Conservation (phyloP, 2,329 filamentous ascomycete genomes). For the Fusarium sp. region DNA sequence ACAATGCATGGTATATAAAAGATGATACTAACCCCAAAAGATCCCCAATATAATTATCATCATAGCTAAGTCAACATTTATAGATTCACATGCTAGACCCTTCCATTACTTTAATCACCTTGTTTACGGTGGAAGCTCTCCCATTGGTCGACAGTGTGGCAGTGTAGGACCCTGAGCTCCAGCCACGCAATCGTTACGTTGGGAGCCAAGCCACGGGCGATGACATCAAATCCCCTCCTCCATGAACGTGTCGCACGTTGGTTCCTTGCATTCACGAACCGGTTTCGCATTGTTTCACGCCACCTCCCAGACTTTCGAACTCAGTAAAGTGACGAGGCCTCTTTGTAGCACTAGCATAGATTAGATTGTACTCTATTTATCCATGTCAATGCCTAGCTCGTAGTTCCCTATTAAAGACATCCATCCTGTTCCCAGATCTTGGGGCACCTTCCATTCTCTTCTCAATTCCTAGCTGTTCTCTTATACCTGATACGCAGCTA, state of each 20-base stretch:
- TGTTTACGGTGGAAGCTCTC: background rate
- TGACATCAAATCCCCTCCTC: slow-evolving; percentile 38
- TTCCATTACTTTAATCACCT: slow-evolving; percentile 3
- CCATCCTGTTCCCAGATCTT: background rate
- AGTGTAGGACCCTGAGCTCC: slow-evolving; percentile 32
- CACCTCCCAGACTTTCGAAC: slow-evolving; percentile 9
- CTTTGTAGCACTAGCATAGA: slow-evolving; percentile 11
- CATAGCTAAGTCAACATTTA: background rate
- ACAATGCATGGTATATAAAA: background rate
- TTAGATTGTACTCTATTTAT: background rate
- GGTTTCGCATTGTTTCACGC: slow-evolving; percentile 35
- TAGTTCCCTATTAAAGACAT: slow-evolving; percentile 27
- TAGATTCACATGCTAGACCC: slow-evolving; percentile 2
- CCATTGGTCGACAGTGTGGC: slow-evolving; percentile 29
- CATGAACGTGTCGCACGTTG: slow-evolving; percentile 22
- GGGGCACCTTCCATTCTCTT: background rate
- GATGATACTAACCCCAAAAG: too few relatives aligned
- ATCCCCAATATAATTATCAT: background rate
- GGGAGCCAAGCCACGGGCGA: slow-evolving; percentile 37
- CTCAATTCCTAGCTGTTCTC: slow-evolving; percentile 17
- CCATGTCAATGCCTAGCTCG: background rate
- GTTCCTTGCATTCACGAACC: slow-evolving; percentile 27
- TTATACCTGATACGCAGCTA: slow-evolving; percentile 23
- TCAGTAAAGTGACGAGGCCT: slow-evolving; percentile 38
- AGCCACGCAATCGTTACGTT: slow-evolving; percentile 34